Evolutionary conservation across 768 basidiomycete genomes (phyloP), one percentile per base, ranked within the genome.

Genomic region (Trametes cinnabarina): DNA sequence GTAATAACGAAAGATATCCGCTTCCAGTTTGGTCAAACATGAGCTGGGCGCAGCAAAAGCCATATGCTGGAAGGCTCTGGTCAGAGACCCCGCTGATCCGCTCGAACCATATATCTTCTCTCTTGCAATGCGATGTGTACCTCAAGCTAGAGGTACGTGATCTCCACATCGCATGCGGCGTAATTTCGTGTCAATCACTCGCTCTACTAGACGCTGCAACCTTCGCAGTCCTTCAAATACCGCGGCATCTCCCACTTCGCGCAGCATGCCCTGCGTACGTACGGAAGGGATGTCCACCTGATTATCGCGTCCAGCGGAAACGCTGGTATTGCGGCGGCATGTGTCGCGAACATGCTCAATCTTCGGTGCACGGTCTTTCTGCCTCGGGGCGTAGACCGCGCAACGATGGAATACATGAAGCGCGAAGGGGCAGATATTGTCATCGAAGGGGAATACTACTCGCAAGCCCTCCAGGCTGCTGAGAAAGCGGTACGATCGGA

Each of bases 251-350:
- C 87, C 19, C 76, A 78, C 58, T 86, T 87, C 63, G 75, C 82
- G 2, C 79, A 82, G 62, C 73, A 76, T 30, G 80, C 79, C 20
- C 76, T 77, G 51, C 73, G 77, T 55, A 71, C 67, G 20, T 75
- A 81, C 51, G 89, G 90, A 0, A 67, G 77, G 14, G 66, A 69
- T 25, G 74, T 84, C 6, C 90, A 89, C 68, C 73, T 85, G 40
- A 73, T 90, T 41, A 82, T 85, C 48, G 88, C 90, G 0, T 92
- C 90, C 0, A 81, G 86, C 4, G 90, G 90, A 19, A 91, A 92
- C 65, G 90, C 87, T n/a, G 89, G 84, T 1, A 73, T 90, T 14
- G 90, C 88, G 14, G 80, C 82, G 0, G 88, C 88, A 14, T 79
- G 81, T 60, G 85, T 83, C 20, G 82, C 88, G 10, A 74, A 78